Conservation (phyloP, 192 early-diverging fungal species). For the Thamnidium elegans region DNA sequence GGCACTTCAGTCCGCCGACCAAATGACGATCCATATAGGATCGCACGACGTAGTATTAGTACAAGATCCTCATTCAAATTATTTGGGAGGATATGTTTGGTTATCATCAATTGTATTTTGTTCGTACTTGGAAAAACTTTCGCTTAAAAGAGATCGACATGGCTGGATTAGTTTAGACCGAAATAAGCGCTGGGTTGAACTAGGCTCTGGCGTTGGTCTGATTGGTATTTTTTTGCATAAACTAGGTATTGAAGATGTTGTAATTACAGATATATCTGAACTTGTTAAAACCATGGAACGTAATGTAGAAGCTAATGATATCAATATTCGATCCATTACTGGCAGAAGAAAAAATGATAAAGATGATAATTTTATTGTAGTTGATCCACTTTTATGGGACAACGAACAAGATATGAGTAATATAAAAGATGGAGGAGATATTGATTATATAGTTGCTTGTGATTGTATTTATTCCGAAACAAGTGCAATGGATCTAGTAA, state of each 20-base stretch:
- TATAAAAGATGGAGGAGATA: conserved; percentile 18
- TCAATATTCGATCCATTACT: conserved; percentile 14
- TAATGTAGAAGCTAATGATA: conserved; percentile 35
- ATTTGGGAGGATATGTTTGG: conserved; percentile 42
- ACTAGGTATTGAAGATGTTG: conserved; percentile 29
- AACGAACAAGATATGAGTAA: conserved; percentile 20
- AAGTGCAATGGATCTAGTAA: conserved; percentile 36
- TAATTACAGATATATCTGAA: conserved; percentile 37
- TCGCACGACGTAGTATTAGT: conserved; percentile 30
- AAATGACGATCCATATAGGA: conserved; percentile 36
- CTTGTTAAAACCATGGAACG: conserved; percentile 31
- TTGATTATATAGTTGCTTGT: conserved; percentile 39
- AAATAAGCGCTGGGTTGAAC: conserved; percentile 34
- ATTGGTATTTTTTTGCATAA: conserved; percentile 38
- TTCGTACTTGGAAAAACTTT: conserved; percentile 30
- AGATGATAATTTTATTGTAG: conserved; percentile 11
- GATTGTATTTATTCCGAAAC: conserved; percentile 46
- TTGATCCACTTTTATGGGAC: conserved; percentile 36
- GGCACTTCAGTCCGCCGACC: conserved; percentile 37
- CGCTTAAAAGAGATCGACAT: conserved; percentile 15
- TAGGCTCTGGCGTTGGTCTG: conserved; percentile 41
- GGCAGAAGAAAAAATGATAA: conserved; percentile 22
- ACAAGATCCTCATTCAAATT: conserved; percentile 40
- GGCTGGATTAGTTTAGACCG: conserved; percentile 28
- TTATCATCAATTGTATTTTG: conserved; percentile 37